Percentiles rank a stretch among this genome's conserved stretches.
Evolutionary conservation across 192 early-diverging fungal genomes (phyloP).

Genomic region (Entomortierella parvispora): DNA sequence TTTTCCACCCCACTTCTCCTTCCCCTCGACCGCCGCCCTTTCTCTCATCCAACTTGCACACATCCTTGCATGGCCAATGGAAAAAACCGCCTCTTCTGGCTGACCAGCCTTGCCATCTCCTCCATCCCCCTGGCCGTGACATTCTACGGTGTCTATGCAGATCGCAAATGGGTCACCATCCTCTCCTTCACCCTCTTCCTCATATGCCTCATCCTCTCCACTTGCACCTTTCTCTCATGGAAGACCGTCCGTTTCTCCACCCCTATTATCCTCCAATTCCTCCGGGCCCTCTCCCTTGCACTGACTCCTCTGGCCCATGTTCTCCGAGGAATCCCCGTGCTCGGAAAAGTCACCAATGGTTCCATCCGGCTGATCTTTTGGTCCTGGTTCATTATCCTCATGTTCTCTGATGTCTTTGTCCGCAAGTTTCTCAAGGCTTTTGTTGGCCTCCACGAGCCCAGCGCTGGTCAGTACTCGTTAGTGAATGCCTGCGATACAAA

Average conservation of each 20-base stretch:
- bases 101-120: constrained; percentile 42
- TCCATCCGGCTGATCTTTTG: constrained; percentile 43
- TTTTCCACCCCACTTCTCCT: background rate
- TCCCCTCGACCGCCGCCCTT: background rate
- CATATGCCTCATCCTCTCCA: constrained; percentile 40
- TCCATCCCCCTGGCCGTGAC: constrained; percentile 35
- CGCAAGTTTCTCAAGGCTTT: constrained; percentile 40
- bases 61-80: constrained; percentile 34
- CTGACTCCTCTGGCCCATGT: constrained; percentile 31
- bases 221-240: constrained; percentile 46
- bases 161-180: constrained; percentile 30
- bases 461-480: constrained; percentile 39
- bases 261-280: constrained; percentile 37
- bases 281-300: constrained; percentile 21
- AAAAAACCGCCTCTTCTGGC: constrained; percentile 46
- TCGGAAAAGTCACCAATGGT: constrained; percentile 48
- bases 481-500: constrained; percentile 53
- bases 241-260: constrained; percentile 43
- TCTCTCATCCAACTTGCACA: background rate
- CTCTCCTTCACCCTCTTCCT: constrained; percentile 38
- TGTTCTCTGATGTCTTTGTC: constrained; percentile 44
- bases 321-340: constrained; percentile 35
- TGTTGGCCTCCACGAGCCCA: constrained; percentile 47
- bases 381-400: constrained; percentile 45
- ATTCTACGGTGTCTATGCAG: constrained; percentile 33